Percentiles rank a stretch among this genome's conserved stretches.
phyloP scores from a whole-genome alignment of 1,139 yeast genomes.

The Taiozyma sp. region DNA sequence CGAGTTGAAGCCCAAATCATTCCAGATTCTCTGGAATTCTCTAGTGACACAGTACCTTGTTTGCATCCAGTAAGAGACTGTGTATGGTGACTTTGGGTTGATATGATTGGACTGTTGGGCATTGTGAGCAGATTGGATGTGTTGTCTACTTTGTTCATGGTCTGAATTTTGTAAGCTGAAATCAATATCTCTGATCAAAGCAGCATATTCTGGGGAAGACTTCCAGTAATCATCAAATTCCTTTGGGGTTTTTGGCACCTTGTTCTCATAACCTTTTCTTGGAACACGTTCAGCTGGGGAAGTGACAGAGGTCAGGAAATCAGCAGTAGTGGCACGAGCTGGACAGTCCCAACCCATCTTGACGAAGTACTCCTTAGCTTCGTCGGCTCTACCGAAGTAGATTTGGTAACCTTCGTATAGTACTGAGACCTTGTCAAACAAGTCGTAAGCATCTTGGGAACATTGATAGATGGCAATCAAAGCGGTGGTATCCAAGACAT shows the following conservation, averaged over 20 bases:
- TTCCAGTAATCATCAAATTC: conserved; percentile 73
- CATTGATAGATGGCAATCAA: conserved; percentile 82
- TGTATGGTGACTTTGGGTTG: conserved; percentile 61
- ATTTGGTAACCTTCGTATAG: conserved; percentile 78
- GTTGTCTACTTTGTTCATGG: conserved; percentile 7
- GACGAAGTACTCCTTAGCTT: conserved; percentile 56
- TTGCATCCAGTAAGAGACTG: conserved; percentile 64
- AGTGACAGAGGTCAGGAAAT: conserved; percentile 74
- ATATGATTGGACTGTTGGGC: conserved; percentile 56
- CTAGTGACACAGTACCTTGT: conserved; percentile 54
- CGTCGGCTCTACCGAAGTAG: conserved; percentile 57
- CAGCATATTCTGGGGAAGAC: conserved; percentile 50
- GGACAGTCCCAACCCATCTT: conserved; percentile 73
- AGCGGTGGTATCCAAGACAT: conserved; percentile 54
- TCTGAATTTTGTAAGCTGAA: conserved; percentile 17
- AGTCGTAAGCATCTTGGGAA: conserved; percentile 70
- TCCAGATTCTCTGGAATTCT: conserved; percentile 57
- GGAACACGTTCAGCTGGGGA: conserved; percentile 65
- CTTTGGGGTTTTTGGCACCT: conserved; percentile 64
- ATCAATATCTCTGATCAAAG: conserved; percentile 37
- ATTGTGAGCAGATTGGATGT: conserved; percentile 47
- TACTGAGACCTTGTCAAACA: conserved; percentile 70
- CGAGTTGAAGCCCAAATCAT: conserved; percentile 62
- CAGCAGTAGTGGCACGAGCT: conserved; percentile 81
- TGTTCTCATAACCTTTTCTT: conserved; percentile 48